A percentile compares a stretch with the other conserved stretches of the same genome.
Conservation (phyloP, 495 filamentous ascomycete species). For the Hyaloscypha bicolor region DNA sequence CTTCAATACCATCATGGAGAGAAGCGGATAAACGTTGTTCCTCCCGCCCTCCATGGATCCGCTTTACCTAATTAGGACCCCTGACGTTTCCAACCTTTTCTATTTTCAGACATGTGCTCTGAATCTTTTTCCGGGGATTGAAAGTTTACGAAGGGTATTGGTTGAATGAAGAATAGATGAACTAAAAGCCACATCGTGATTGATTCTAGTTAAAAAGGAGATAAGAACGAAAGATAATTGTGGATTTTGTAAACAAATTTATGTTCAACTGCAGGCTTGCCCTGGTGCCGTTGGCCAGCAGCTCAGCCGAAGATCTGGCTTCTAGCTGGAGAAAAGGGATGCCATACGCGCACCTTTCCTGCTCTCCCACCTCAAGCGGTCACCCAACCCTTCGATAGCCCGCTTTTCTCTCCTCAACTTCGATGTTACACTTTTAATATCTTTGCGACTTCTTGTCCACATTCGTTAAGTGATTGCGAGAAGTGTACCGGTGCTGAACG, state of each 20-base stretch:
- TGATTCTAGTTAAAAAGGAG: background rate
- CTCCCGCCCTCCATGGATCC: background rate
- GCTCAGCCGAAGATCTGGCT: slow-evolving; percentile 26
- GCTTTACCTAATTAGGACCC: background rate
- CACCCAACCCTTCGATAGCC: slow-evolving; percentile 6
- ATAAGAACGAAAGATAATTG: background rate
- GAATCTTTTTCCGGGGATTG: background rate
- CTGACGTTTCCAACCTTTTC: background rate
- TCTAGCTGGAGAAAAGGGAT: slow-evolving; percentile 17
- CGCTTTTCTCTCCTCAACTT: slow-evolving; percentile 19
- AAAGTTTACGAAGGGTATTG: background rate
- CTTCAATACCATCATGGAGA: no score
- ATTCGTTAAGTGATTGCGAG: slow-evolving; percentile 30
- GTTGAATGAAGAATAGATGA: background rate
- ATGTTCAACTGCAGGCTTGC: slow-evolving; percentile 9
- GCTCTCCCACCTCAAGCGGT: slow-evolving; percentile 4
- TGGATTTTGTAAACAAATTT: background rate
- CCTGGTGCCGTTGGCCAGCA: slow-evolving; percentile 3
- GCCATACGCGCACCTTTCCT: slow-evolving; percentile 9
- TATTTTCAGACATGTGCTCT: slow-evolving; percentile 1
- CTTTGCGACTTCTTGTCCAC: slow-evolving; percentile 28
- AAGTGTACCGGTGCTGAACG: background rate
- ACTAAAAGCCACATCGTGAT: background rate
- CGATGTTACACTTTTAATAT: slow-evolving; percentile 33
- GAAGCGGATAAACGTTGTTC: background rate